phyloP scores from a whole-genome alignment of 2,329 filamentous ascomycete genomes.

The Escovopsis sp. region DNA sequence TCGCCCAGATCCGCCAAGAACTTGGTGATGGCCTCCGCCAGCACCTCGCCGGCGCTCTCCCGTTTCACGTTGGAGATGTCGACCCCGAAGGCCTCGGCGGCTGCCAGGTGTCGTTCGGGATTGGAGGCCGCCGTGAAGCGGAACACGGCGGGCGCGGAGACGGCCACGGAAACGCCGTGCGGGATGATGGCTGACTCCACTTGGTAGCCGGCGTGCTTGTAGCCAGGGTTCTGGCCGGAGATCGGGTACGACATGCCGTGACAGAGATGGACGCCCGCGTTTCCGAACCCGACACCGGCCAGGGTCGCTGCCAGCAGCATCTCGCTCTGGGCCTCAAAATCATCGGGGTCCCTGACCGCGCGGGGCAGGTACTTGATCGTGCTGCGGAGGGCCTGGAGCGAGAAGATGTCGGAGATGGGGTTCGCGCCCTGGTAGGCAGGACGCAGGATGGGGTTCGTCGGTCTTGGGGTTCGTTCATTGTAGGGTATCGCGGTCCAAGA shows the following conservation, averaged over 20 bases:
- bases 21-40: conserved; percentile 65
- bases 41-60: conserved; percentile 77
- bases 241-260: conserved; percentile 92
- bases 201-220: conserved; percentile 76
- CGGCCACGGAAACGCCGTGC: conserved; percentile 88
- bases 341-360: conserved; percentile 74
- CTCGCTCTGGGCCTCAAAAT: conserved; percentile 80
- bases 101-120: conserved; percentile 77
- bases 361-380: conserved; percentile 89
- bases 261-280: conserved; percentile 79
- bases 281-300: conserved; percentile 91
- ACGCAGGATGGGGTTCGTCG: conserved; percentile 74
- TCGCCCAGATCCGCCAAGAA: conserved; percentile 78
- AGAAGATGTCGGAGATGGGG: conserved; percentile 95
- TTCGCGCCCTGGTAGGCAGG: conserved; percentile 96
- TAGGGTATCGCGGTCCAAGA: conserved; percentile 97
- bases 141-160: conserved; percentile 88
- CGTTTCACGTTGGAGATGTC: conserved; percentile 77
- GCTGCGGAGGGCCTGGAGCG: conserved; percentile 63
- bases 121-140: conserved; percentile 83
- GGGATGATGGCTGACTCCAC: conserved; percentile 70
- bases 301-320: conserved; percentile 93
- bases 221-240: conserved; percentile 80
- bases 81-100: conserved; percentile 80
- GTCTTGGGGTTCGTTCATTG: conserved; percentile 68